Evolutionary conservation across 2,329 filamentous ascomycete genomes (phyloP).

Genomic region (Byssoonygena ceratinophila): DNA sequence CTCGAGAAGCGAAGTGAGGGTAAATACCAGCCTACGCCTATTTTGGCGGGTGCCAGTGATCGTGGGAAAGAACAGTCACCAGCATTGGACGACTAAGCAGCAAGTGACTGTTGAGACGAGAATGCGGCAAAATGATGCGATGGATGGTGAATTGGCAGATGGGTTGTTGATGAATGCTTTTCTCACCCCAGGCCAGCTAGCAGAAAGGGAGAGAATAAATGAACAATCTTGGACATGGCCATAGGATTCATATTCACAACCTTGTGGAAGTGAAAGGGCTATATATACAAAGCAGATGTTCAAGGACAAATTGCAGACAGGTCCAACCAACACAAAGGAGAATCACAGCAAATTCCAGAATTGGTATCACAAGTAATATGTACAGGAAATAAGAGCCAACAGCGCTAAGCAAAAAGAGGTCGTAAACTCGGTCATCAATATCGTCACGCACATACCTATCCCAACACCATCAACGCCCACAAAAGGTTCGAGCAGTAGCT

Average conservation of each 20-base stretch:
- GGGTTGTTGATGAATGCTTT: neutral
- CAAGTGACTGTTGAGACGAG: neutral
- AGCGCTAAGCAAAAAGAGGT: neutral
- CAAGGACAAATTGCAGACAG: neutral
- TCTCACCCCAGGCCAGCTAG: neutral
- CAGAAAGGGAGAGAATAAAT: neutral
- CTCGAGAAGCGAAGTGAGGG: neutral
- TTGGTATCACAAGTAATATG: slow-evolving; percentile 2
- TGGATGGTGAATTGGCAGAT: neutral
- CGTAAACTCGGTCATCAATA: slow-evolving; percentile 2
- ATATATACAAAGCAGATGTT: neutral
- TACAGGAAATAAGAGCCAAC: neutral
- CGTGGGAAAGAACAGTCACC: neutral
- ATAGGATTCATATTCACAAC: neutral
- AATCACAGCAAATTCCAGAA: neutral
- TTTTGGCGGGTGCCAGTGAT: neutral
- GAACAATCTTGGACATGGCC: neutral
- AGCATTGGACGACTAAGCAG: neutral
- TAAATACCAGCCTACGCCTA: neutral
- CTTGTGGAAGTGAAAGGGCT: neutral
- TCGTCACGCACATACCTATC: slow-evolving; percentile 1
- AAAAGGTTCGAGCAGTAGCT: neutral
- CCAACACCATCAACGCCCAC: neutral
- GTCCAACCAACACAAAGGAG: neutral
- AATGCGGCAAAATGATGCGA: neutral